These are phyloP conservation scores for Datura wrightii DNA, from an alignment of 257 asterid genomes.

Conservation along the genomic window DNA sequence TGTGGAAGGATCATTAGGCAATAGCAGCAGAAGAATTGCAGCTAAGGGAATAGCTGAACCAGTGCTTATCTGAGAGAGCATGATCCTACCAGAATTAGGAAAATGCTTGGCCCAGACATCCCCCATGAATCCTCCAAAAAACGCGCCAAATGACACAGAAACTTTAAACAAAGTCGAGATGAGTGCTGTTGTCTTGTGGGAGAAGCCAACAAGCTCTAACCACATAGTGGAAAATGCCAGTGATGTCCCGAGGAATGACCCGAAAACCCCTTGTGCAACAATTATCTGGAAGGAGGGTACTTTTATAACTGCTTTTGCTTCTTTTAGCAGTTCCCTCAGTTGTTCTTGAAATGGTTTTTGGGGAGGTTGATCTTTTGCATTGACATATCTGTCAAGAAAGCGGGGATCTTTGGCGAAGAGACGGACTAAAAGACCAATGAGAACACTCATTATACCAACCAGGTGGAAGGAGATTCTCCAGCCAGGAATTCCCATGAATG, in stretches of 20 bases:
- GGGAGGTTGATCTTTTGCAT: slow-evolving; percentile 38
- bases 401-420: slow-evolving; percentile 74
- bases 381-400: slow-evolving; percentile 44
- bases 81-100: slow-evolving; percentile 80
- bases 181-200: slow-evolving; percentile 67
- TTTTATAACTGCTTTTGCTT: slow-evolving; percentile 63
- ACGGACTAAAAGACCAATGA: slow-evolving; percentile 65
- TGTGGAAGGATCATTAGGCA: slow-evolving; percentile 68
- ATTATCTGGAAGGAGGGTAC: slow-evolving; percentile 30
- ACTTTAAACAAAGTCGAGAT: slow-evolving; percentile 61
- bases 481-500: slow-evolving; percentile 77
- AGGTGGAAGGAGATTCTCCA: slow-evolving; percentile 87
- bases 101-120: slow-evolving; percentile 61
- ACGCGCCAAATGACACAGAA: slow-evolving; percentile 66
- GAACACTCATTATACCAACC: slow-evolving; percentile 66
- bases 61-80: slow-evolving; percentile 79
- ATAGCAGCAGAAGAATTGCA: slow-evolving; percentile 64
- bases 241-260: slow-evolving; percentile 32
- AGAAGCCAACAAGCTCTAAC: slow-evolving; percentile 36
- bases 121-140: slow-evolving; percentile 85
- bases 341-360: neutral
- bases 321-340: slow-evolving; percentile 38
- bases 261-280: slow-evolving; percentile 31
- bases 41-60: slow-evolving; percentile 84
- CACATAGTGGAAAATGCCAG: slow-evolving; percentile 26